Conservation (phyloP, 2,329 filamentous ascomycete genomes). For the Fusarium bulbicola region DNA sequence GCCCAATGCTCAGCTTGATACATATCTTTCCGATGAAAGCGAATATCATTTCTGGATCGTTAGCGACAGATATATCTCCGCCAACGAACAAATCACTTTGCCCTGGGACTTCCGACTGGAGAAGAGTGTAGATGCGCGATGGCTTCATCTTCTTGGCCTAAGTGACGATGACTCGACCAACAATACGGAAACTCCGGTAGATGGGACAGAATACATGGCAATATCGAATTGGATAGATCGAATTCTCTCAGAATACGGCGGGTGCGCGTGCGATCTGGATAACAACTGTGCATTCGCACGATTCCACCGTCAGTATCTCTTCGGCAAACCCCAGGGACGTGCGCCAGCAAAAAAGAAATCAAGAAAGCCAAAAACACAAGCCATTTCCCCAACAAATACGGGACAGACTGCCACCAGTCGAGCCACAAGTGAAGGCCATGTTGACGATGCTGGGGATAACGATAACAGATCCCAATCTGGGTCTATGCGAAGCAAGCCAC, state of each 20-base stretch:
- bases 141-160: constrained; percentile 68
- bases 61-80: constrained; percentile 77
- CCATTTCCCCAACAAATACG: constrained; percentile 69
- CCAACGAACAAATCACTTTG: constrained; percentile 70
- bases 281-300: constrained; percentile 70
- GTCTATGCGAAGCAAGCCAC: constrained; percentile 70
- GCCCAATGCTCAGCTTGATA: constrained; percentile 89
- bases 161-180: constrained; percentile 64
- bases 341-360: constrained; percentile 58
- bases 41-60: constrained; percentile 95
- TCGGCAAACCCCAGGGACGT: constrained; percentile 54
- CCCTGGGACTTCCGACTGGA: constrained; percentile 74
- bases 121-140: constrained; percentile 62
- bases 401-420: constrained; percentile 70
- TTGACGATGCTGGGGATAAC: constrained; percentile 63
- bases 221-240: constrained; percentile 73
- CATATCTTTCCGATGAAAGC: constrained; percentile 78
- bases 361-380: constrained; percentile 63
- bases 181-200: constrained; percentile 63
- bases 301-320: constrained; percentile 67
- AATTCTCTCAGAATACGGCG: constrained; percentile 80
- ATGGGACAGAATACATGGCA: constrained; percentile 67
- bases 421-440: constrained; percentile 69
- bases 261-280: constrained; percentile 77
- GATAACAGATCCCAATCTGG: constrained; percentile 58